Percentiles rank a stretch among this genome's conserved stretches.
Conservation (phyloP, 352 stramenopile genomes). For the Globisporangium barbulae region DNA sequence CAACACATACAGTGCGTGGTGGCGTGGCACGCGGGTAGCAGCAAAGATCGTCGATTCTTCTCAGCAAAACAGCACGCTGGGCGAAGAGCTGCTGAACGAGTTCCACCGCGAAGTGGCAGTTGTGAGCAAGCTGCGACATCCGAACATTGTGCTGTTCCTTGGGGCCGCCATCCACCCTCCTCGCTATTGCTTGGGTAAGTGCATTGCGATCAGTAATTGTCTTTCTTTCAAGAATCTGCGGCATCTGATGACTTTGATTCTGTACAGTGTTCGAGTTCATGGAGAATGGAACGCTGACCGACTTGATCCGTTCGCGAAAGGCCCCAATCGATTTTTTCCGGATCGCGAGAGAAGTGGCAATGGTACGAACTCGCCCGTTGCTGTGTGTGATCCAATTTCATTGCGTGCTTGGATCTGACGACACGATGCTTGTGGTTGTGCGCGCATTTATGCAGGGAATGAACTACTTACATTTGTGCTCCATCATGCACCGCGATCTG, state of each 20-base stretch:
- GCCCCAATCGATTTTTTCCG: slow-evolving; percentile 80
- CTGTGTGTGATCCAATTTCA: not conserved
- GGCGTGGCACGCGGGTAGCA: slow-evolving; percentile 75
- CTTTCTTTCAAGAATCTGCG: no score
- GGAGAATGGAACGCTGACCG: slow-evolving; percentile 81
- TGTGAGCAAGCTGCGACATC: slow-evolving; percentile 81
- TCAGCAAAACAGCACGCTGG: slow-evolving; percentile 56
- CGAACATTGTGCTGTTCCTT: slow-evolving; percentile 86
- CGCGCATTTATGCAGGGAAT: slow-evolving; percentile 57
- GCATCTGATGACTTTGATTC: not conserved
- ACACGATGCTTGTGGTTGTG: not conserved
- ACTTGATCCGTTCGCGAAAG: slow-evolving; percentile 71
- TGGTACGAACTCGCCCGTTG: slow-evolving; percentile 32
- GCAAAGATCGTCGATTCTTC: slow-evolving; percentile 80
- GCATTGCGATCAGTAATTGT: not conserved
- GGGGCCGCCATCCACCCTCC: slow-evolving; percentile 72
- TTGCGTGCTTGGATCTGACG: not conserved
- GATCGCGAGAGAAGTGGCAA: slow-evolving; percentile 70
- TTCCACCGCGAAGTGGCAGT: slow-evolving; percentile 84
- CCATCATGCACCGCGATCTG: slow-evolving; percentile 94
- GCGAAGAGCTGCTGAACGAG: slow-evolving; percentile 80
- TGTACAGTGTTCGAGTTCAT: slow-evolving; percentile 84
- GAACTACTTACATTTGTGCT: slow-evolving; percentile 93
- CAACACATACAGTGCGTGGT: slow-evolving; percentile 77
- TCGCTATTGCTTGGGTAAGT: slow-evolving; percentile 77